phyloP scores from a whole-genome alignment of 768 basidiomycete species.

The Phanerochaete carnosa region DNA sequence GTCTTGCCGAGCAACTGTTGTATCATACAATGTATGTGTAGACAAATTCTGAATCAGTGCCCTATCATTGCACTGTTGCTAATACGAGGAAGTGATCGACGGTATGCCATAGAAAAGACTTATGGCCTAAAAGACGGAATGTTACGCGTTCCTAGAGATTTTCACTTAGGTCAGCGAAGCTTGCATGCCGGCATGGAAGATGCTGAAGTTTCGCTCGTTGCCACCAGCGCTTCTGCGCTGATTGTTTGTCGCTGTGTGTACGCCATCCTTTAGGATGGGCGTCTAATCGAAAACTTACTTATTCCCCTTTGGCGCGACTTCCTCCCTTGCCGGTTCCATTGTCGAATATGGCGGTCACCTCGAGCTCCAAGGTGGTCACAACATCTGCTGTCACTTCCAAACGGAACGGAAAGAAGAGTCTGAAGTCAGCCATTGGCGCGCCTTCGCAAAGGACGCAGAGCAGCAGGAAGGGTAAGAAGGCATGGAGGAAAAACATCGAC shows the following conservation, averaged over 20 bases:
- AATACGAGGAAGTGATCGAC: too few species aligned
- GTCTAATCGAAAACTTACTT: slow-evolving; percentile 4
- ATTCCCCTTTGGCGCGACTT: background rate
- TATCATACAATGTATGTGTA: too few species aligned
- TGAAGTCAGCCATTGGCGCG: slow-evolving; percentile 38
- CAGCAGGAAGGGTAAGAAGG: slow-evolving; percentile 85
- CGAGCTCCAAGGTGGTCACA: background rate
- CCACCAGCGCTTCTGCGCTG: background rate
- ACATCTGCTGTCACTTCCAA: background rate
- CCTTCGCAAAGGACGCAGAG: slow-evolving; percentile 64
- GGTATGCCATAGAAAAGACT: too few species aligned
- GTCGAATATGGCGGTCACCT: background rate
- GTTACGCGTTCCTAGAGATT: too few species aligned
- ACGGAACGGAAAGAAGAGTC: background rate
- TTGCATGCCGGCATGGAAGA: too few species aligned
- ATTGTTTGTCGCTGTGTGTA: background rate
- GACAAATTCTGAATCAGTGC: too few species aligned
- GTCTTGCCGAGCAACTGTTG: too few species aligned
- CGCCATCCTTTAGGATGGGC: background rate
- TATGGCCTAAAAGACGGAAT: too few species aligned
- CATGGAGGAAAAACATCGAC: slow-evolving; percentile 94
- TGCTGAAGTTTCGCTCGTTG: too few species aligned
- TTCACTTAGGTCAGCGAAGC: too few species aligned
- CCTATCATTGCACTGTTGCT: too few species aligned
- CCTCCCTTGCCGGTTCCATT: too few species aligned